Base-by-base conservation (phyloP, 306 rosid genomes). In the Gynostemma pentaphyllum region DNA sequence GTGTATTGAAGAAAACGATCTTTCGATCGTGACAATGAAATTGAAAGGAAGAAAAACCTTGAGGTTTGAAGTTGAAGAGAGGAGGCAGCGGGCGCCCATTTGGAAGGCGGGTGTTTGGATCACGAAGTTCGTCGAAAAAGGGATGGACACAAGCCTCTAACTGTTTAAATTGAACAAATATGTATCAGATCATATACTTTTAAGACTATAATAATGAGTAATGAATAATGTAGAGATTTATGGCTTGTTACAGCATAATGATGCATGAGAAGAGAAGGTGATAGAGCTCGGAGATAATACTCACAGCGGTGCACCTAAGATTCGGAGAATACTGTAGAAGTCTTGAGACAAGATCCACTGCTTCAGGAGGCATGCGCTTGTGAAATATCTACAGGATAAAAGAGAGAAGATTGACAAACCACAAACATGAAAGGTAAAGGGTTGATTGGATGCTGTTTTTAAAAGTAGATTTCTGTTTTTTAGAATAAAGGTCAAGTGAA, bases 291-390 rank as follows among this genome's bases (percentile, higher is more conserved):
- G 16, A 15, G 28, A 34, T 10, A 64, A 61, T 39, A 78, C 94
- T 67, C 72, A 85, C 94, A 55, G 86, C 82, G 42, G 82, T 74
- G 68, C 82, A 78, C 45, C 88, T 68, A 12, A 85, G 81, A 61
- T 77, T 85, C 16, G 88, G 88, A 67, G 88, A 85, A 61, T 85
- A 82, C 44, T 85, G 94, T 36, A 85, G 88, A 11, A 85, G 86
- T 64, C 94, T 82, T 32, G 88, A 85, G 34, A 80, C 89, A 51
- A 83, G 83, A 75, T 83, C 85, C 62, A 78, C 85, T 5, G 86
- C 89, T 78, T 78, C 83, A 13, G 83, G 83, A 52, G 89, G 89
- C 76, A 76, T 66, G 62, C 81, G 86, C 84, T 82, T 85, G 67
- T 85, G 84, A 69, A 85, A 85, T 71, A 82, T 78, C 94, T 85